A percentile compares a stretch with the other conserved stretches of the same genome.
Conservation (phyloP, 768 basidiomycete genomes). For the Pluteus cervinus region DNA sequence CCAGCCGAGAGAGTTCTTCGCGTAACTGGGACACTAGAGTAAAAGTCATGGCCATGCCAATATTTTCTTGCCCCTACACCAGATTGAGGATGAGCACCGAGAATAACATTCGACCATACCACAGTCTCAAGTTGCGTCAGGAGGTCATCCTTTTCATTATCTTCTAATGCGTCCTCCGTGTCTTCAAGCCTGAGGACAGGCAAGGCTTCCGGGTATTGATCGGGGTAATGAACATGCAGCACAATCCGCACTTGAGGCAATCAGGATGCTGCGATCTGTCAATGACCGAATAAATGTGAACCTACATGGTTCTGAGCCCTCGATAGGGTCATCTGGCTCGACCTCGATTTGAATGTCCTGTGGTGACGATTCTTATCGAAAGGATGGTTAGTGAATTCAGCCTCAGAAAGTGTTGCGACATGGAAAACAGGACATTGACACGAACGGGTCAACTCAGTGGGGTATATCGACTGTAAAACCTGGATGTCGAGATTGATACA, state of each 20-base stretch:
- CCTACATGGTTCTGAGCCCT: constrained; percentile 56
- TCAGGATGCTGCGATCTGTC: constrained; percentile 6
- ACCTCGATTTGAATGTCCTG: constrained; percentile 76
- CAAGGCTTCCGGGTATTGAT: constrained; percentile 78
- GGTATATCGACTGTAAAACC: constrained; percentile 96
- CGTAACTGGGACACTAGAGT: constrained; percentile 82
- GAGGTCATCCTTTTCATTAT: constrained; percentile 48
- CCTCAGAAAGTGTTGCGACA: constrained; percentile 11
- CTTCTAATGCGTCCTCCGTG: constrained; percentile 54
- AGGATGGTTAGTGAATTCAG: no score
- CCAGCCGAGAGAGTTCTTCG: constrained; percentile 64
- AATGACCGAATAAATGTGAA: constrained; percentile 11
- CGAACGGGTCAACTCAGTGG: constrained; percentile 88
- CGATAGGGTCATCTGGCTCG: constrained; percentile 76
- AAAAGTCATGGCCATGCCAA: constrained; percentile 98
- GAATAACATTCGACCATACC: constrained; percentile 30
- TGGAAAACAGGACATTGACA: constrained; percentile 17
- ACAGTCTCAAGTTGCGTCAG: constrained; percentile 51
- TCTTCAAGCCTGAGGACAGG: constrained; percentile 67
- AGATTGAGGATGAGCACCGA: constrained; percentile 5
- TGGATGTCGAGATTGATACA: constrained; percentile 23
- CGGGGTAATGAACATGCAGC: constrained; percentile 70
- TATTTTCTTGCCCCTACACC: constrained; percentile 70
- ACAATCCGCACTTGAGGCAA: constrained; percentile 58
- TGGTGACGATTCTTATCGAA: constrained; percentile 75